Base-by-base conservation (phyloP, 1,139 yeast species). In the Lodderomyces parapsilosis region DNA sequence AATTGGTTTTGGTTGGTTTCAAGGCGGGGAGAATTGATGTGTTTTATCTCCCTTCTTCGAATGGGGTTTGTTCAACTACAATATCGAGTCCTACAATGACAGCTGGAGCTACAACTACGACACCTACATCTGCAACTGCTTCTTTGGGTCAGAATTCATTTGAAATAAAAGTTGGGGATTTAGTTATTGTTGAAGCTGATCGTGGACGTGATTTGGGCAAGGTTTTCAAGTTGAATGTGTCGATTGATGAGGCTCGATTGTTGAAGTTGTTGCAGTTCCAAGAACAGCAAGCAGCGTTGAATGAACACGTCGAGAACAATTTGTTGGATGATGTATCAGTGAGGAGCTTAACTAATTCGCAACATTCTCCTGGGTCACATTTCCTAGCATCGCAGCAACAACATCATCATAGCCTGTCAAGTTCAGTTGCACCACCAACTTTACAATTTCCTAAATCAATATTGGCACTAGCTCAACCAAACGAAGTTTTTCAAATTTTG, bases 151-250 rank as follows among this genome's bases (percentile, higher is more conserved):
- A 19, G 10, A 59, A 58, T 15, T 47, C 54, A 39, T 40, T 46
- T 22, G 48, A 53, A 32, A 53, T 66, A 32, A 69, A 75, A 38
- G 65, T 79, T 14, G 86, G 87, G 22, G 97, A 90, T 60, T 75
- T 90, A 58, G 96, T 93, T 11, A 83, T 91, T 52, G 96, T 91
- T 31, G 98, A 93, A 62, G 99, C 98, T n/a, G 99, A 93, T 60
- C 75, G 99, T 40, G 99, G 99, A 34, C 75, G 86, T 42, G 99
- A 93, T 66, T 68, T 93, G 50, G 98, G 97, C 19, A 80, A 82
- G 56, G 81, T 93, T 35, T 78, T 83, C 28, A 82, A 81, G 51
- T 74, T 86, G 49, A 74, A 78, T 47, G 78, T 91, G 23, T 71
- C 83, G 2, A 68, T 83, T 34, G 91, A 87, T 51, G 84, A 87